phyloP scores from a whole-genome alignment of 202 grass and related monocot genomes.

The Cymbopogon flexuosus region DNA sequence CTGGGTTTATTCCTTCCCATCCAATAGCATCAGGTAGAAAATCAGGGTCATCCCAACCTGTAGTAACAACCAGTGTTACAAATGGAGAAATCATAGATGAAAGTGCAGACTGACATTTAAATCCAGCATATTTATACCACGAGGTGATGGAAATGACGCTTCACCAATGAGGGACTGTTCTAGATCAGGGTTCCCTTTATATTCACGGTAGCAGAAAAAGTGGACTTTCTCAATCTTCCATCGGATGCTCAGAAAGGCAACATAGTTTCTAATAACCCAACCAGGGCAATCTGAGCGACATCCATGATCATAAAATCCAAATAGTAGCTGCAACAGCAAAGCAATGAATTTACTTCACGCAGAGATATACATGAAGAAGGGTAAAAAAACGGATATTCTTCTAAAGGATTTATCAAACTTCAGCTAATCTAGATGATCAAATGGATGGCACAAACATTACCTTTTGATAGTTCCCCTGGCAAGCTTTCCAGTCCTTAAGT shows the following conservation, averaged over 20 bases:
- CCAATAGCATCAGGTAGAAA: constrained; percentile 78
- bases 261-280: constrained; percentile 81
- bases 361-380: background rate
- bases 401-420: background rate
- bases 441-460: constrained; percentile 37
- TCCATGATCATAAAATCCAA: constrained; percentile 90
- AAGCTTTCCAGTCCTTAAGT: constrained; percentile 73
- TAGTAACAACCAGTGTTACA: constrained; percentile 23
- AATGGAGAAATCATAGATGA: constrained; percentile 1
- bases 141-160: constrained; percentile 53
- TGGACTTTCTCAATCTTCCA: constrained; percentile 61
- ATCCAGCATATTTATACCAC: constrained; percentile 46
- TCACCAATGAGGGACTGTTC: constrained; percentile 60
- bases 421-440: background rate
- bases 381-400: background rate
- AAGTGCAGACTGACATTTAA: background rate
- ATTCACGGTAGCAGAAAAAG: constrained; percentile 89
- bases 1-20: constrained; percentile 55
- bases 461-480: constrained; percentile 50
- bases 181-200: constrained; percentile 44
- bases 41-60: constrained; percentile 58
- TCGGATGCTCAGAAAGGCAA: constrained; percentile 57
- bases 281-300: constrained; percentile 51
- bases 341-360: background rate
- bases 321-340: constrained; percentile 58